phyloP scores from a whole-genome alignment of 2,329 filamentous ascomycete species.

The Ophiostoma perfectum region DNA sequence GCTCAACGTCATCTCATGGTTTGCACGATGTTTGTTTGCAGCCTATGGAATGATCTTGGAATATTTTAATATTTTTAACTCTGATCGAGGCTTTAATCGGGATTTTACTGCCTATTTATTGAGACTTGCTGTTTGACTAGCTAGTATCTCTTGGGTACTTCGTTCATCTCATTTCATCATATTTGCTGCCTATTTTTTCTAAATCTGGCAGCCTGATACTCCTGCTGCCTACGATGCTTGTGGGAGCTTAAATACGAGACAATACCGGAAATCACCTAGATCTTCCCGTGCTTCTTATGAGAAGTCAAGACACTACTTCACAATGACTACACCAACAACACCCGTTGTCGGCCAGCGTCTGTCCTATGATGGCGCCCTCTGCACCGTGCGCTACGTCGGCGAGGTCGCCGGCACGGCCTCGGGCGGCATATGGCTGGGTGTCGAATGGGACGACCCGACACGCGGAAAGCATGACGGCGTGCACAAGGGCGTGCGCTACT shows the following conservation, averaged over 20 bases:
- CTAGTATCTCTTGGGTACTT: neutral
- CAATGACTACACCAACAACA: neutral
- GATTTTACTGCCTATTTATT: neutral
- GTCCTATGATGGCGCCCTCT: conserved; percentile 70
- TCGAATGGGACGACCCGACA: conserved; percentile 88
- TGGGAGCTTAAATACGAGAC: neutral
- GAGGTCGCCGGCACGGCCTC: conserved; percentile 63
- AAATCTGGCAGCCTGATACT: neutral
- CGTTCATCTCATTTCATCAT: neutral
- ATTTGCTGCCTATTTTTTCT: neutral
- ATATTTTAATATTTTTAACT: neutral
- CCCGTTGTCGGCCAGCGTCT: conserved; percentile 63
- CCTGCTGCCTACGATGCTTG: neutral
- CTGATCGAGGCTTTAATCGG: neutral
- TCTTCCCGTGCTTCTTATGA: neutral
- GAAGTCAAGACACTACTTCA: neutral
- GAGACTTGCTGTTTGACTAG: neutral
- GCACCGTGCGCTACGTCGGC: conserved; percentile 81
- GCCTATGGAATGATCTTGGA: neutral
- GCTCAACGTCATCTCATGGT: neutral
- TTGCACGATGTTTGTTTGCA: neutral
- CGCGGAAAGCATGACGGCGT: conserved; percentile 89
- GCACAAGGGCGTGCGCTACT: conserved; percentile 73
- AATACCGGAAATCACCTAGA: neutral
- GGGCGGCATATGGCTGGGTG: conserved; percentile 81